These are phyloP conservation scores for Pezicula rhizophila DNA, from an alignment of 2,329 filamentous ascomycete genomes.

Conservation along the genomic window DNA sequence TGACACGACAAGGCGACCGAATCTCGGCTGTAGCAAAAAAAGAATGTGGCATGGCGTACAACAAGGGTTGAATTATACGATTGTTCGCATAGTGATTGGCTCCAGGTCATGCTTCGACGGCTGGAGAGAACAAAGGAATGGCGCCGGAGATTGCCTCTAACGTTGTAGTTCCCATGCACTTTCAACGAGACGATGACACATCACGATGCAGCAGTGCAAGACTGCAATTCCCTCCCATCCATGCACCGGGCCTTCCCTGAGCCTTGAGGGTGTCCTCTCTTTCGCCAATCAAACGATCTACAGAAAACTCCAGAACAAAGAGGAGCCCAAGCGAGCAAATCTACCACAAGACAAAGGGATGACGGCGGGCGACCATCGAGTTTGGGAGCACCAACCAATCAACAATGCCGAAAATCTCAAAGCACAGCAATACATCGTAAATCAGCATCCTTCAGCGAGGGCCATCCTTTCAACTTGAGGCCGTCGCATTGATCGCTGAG, in stretches of 20 bases:
- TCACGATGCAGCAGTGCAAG: constrained; percentile 20
- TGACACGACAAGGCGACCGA: constrained; percentile 14
- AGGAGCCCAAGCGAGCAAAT: constrained; percentile 3
- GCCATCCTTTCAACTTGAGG: not conserved
- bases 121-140: constrained; percentile 10
- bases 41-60: not conserved
- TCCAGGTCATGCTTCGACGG: constrained; percentile 10
- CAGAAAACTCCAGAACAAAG: constrained; percentile 13
- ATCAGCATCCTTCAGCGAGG: not conserved
- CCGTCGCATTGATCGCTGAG: constrained; percentile 18
- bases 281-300: constrained; percentile 12
- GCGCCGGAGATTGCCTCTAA: constrained; percentile 23
- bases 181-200: constrained; percentile 20
- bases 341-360: constrained; percentile 2
- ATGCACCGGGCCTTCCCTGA: not conserved
- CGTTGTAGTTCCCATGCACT: constrained; percentile 17
- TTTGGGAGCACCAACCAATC: not conserved
- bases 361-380: not conserved
- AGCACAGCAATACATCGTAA: not conserved
- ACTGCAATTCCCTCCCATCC: constrained; percentile 10
- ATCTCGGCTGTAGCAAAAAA: constrained; percentile 16
- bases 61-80: too few species aligned
- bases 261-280: not conserved
- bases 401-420: not conserved
- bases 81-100: constrained; percentile 8